These are phyloP conservation scores for Zygotorulaspora sp. DNA, from an alignment of 805 yeast species.

Conservation along the genomic window DNA sequence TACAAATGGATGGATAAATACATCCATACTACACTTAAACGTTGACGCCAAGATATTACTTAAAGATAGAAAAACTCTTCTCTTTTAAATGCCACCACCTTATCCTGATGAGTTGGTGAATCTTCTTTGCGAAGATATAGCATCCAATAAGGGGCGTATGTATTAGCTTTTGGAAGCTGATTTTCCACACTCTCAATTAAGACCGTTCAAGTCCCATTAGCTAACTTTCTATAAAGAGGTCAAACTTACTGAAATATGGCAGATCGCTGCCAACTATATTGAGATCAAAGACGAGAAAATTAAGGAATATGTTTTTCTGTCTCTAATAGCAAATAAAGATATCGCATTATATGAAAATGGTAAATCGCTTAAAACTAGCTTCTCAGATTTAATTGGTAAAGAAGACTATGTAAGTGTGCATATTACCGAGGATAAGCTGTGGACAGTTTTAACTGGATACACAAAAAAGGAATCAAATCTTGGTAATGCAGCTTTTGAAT, in stretches of 20 bases:
- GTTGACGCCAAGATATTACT: too few species aligned
- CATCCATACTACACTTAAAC: too few species aligned
- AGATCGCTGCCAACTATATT: conserved; percentile 10
- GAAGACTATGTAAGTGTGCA: conserved; percentile 8
- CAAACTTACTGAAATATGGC: conserved; percentile 11
- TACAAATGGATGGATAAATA: too few species aligned
- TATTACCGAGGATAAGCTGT: conserved; percentile 53
- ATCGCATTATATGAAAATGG: conserved; percentile 13
- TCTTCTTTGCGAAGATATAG: conserved; percentile 28
- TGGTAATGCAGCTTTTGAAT: conserved; percentile 52
- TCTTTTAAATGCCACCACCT: conserved; percentile 8
- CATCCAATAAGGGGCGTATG: conserved; percentile 33
- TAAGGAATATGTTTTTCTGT: conserved; percentile 21
- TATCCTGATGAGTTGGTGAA: conserved; percentile 34
- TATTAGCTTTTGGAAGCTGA: not conserved
- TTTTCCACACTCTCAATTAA: too few species aligned
- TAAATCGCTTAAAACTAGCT: conserved; percentile 3
- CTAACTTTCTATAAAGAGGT: conserved; percentile 13
- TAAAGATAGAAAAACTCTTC: too few species aligned
- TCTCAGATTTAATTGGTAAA: conserved; percentile 5
- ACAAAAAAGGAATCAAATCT: conserved; percentile 47
- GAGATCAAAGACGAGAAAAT: conserved; percentile 11
- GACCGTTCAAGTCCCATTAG: too few species aligned
- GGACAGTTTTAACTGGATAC: conserved; percentile 54
- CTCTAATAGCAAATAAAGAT: conserved; percentile 19